phyloP scores from a whole-genome alignment of 225 moss, liverwort and hornwort genomes.

The Sphagnum tenellum region DNA sequence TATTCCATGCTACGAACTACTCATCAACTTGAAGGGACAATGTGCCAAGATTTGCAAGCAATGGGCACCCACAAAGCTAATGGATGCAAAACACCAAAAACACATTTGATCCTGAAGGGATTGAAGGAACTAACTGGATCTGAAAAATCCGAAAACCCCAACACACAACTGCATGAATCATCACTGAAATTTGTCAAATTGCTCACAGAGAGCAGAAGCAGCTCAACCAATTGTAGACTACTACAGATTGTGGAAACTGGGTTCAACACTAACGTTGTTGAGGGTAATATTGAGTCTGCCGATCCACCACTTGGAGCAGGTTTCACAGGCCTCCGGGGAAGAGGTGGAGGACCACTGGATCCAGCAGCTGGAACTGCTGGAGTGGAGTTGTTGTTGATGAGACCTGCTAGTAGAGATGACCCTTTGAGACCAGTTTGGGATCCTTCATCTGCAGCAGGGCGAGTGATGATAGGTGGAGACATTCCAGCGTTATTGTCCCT shows the following conservation, averaged over 20 bases:
- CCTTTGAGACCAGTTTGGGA: slow-evolving; percentile 55
- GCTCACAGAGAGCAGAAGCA: too few species aligned
- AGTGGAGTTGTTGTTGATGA: slow-evolving; percentile 14
- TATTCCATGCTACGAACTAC: too few species aligned
- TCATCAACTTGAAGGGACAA: too few species aligned
- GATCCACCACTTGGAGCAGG: slow-evolving; percentile 26
- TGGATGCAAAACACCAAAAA: background rate
- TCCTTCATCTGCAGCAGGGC: slow-evolving; percentile 53
- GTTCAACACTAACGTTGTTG: background rate
- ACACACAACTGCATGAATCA: background rate
- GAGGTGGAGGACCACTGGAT: slow-evolving; percentile 24
- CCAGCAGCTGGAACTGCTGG: slow-evolving; percentile 5
- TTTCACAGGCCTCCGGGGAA: slow-evolving; percentile 26
- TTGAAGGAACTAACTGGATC: background rate
- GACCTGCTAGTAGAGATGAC: slow-evolving; percentile 19
- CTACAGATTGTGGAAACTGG: too few species aligned
- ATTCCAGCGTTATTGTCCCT: slow-evolving; percentile 8
- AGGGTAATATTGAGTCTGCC: slow-evolving; percentile 13
- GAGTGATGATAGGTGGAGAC: slow-evolving; percentile 5
- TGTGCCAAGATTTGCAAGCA: background rate
- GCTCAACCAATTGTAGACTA: too few species aligned
- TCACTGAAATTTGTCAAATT: too few species aligned
- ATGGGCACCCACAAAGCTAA: background rate
- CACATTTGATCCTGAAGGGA: background rate
- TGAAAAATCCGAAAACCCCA: too few species aligned